These are phyloP conservation scores for Aspergillus taichungensis DNA, from an alignment of 495 filamentous ascomycete genomes.

Conservation along the genomic window DNA sequence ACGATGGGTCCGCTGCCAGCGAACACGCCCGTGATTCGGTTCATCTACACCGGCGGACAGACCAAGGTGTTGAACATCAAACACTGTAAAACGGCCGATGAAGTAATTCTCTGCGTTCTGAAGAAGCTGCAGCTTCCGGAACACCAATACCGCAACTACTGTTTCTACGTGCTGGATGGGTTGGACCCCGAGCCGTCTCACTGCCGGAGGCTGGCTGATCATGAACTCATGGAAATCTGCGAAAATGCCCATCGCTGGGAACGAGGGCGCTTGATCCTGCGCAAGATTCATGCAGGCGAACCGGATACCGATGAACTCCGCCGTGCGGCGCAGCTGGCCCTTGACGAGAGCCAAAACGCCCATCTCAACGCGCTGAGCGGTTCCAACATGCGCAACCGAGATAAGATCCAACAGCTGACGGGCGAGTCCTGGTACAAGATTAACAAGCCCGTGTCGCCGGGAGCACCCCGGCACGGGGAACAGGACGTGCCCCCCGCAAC, in stretches of 20 bases:
- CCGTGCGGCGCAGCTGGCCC: slow-evolving; percentile 71
- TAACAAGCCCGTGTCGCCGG: slow-evolving; percentile 72
- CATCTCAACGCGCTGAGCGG: slow-evolving; percentile 55
- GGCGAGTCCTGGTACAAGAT: slow-evolving; percentile 79
- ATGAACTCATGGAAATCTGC: slow-evolving; percentile 79
- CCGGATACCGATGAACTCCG: slow-evolving; percentile 73
- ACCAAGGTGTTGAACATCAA: slow-evolving; percentile 87
- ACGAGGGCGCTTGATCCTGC: slow-evolving; percentile 78
- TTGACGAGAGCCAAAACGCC: slow-evolving; percentile 69
- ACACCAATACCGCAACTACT: slow-evolving; percentile 69
- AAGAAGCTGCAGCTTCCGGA: slow-evolving; percentile 72
- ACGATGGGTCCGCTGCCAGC: slow-evolving; percentile 72
- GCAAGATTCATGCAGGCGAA: slow-evolving; percentile 80
- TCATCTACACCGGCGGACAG: slow-evolving; percentile 84
- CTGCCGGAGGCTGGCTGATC: slow-evolving; percentile 71
- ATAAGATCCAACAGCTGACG: slow-evolving; percentile 74
- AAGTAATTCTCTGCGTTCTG: slow-evolving; percentile 77
- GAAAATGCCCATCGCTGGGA: slow-evolving; percentile 53
- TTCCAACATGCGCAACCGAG: slow-evolving; percentile 56
- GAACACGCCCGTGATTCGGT: slow-evolving; percentile 74
- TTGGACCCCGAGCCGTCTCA: slow-evolving; percentile 69
- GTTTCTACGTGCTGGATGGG: slow-evolving; percentile 75
- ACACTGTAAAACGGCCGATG: slow-evolving; percentile 80
- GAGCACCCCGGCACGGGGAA: slow-evolving; percentile 52
- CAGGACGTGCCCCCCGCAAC: slow-evolving; percentile 32